These are phyloP conservation scores for Perkinsus olseni DNA, from an alignment of 169 alveolate species.

Conservation along the genomic window DNA sequence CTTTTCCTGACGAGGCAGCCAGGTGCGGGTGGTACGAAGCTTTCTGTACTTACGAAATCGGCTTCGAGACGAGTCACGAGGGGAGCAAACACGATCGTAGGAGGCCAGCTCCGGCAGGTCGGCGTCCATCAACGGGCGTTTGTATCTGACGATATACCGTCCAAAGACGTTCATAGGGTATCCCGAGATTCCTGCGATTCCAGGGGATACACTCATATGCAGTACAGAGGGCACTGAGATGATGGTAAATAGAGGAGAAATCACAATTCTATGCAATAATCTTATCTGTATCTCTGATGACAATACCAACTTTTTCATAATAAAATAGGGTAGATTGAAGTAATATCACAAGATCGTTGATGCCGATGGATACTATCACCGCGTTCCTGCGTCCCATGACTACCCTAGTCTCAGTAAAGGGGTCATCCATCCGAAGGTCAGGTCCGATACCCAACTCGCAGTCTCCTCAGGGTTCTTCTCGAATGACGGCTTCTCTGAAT, in stretches of 20 bases:
- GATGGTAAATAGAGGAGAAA: too few relatives aligned
- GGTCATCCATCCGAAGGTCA: constrained; percentile 34
- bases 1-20: not conserved
- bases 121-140: not conserved
- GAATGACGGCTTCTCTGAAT: not conserved
- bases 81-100: not conserved
- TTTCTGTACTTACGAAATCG: not conserved
- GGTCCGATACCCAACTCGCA: constrained; percentile 28
- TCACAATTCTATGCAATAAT: too few relatives aligned
- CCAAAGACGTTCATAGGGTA: not conserved
- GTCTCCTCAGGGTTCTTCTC: constrained; percentile 19
- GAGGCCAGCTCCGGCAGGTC: not conserved
- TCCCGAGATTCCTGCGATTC: too few relatives aligned
- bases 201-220: too few relatives aligned
- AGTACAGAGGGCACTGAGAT: too few relatives aligned
- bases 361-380: too few relatives aligned
- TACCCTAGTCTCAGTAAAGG: not conserved
- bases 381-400: too few relatives aligned
- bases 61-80: not conserved
- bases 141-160: not conserved
- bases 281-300: too few relatives aligned
- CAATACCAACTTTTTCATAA: too few relatives aligned
- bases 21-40: not conserved
- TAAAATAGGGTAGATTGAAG: too few relatives aligned
- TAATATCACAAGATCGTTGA: too few relatives aligned